Conservation (phyloP, 176 grass and related monocot species). For the Dendrocalamus sinicus region DNA sequence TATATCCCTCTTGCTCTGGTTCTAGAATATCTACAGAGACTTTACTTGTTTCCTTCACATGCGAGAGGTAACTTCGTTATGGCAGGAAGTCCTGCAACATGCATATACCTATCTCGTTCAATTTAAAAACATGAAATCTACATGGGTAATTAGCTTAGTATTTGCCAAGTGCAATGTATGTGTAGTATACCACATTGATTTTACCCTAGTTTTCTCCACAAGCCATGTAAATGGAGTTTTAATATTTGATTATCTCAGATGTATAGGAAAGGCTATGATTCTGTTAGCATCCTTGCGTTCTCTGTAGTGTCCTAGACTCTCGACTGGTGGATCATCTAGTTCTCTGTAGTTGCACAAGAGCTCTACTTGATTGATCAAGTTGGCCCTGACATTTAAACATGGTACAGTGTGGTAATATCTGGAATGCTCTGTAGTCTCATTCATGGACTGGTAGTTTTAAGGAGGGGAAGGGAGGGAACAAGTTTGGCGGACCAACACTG, state of each 20-base stretch:
- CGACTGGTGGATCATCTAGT: background rate
- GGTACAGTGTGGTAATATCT: background rate
- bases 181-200: background rate
- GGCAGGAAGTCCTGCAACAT: background rate
- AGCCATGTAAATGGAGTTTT: background rate
- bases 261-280: slow-evolving; percentile 9
- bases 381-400: slow-evolving; percentile 8
- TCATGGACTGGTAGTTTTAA: slow-evolving; percentile 19
- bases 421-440: background rate
- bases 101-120: background rate
- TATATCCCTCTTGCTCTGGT: slow-evolving; percentile 96
- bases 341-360: slow-evolving; percentile 13
- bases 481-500: background rate
- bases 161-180: background rate
- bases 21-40: slow-evolving; percentile 86
- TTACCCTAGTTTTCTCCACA: slow-evolving; percentile 9
- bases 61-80: slow-evolving; percentile 62
- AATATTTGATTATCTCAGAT: background rate
- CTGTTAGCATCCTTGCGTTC: background rate
- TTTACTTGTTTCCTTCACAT: slow-evolving; percentile 85
- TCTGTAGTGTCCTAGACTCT: background rate
- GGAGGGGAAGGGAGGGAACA: background rate
- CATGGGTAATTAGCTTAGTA: background rate
- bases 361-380: slow-evolving; percentile 4
- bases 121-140: background rate